These are phyloP conservation scores for Thraustochytrium striatum DNA, from an alignment of 352 stramenopile species.

Conservation along the genomic window DNA sequence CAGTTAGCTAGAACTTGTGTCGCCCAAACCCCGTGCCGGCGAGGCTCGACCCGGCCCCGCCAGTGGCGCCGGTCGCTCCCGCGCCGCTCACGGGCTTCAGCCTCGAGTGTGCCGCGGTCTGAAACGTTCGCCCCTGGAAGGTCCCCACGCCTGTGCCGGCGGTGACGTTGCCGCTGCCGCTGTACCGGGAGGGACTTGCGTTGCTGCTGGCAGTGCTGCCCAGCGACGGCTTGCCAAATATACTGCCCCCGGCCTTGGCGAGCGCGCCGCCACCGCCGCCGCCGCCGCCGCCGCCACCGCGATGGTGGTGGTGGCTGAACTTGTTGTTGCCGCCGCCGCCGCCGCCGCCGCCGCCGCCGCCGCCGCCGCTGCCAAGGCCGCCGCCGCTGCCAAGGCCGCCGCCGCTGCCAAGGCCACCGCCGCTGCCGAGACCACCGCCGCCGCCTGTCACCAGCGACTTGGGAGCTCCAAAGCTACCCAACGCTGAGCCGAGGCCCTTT, in stretches of 20 bases:
- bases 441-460: too few relatives aligned
- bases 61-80: background rate
- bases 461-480: too few relatives aligned
- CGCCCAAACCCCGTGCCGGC: constrained; percentile 29
- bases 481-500: too few relatives aligned
- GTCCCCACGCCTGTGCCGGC: constrained; percentile 7
- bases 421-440: background rate
- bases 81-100: background rate
- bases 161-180: background rate
- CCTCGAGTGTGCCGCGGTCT: background rate
- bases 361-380: background rate
- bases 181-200: background rate
- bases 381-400: background rate
- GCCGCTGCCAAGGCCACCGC: background rate
- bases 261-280: too few relatives aligned
- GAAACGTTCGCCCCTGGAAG: constrained; percentile 37
- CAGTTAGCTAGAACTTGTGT: constrained; percentile 46
- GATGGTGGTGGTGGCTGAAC: too few relatives aligned
- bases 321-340: too few relatives aligned
- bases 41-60: background rate
- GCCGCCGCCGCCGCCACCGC: too few relatives aligned
- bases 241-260: too few relatives aligned
- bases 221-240: too few relatives aligned
- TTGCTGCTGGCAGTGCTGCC: background rate
- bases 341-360: too few relatives aligned